Conservation (phyloP, 805 yeast species). For the Wickerhamomyces chaumierensis region DNA sequence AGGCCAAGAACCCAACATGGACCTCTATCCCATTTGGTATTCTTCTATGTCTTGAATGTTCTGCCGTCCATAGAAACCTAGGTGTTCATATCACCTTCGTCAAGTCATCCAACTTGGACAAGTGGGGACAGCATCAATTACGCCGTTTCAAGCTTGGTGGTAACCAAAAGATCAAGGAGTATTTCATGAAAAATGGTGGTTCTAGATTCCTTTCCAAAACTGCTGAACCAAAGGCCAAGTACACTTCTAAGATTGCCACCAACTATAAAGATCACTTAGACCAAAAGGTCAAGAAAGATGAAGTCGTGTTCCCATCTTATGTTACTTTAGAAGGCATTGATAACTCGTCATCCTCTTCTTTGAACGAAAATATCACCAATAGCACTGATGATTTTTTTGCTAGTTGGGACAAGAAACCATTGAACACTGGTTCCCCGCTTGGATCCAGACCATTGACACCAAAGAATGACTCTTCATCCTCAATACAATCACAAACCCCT, state of each 20-base stretch:
- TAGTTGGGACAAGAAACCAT: constrained; percentile 65
- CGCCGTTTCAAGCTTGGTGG: constrained; percentile 93
- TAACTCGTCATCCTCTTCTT: constrained; percentile 21
- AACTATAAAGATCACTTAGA: constrained; percentile 74
- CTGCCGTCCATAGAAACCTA: constrained; percentile 88
- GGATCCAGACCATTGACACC: constrained; percentile 22
- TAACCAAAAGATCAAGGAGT: constrained; percentile 76
- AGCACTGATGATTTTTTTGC: constrained; percentile 81
- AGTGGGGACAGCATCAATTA: constrained; percentile 86
- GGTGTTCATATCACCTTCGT: constrained; percentile 97
- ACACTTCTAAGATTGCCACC: constrained; percentile 69
- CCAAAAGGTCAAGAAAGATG: constrained; percentile 56
- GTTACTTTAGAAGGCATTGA: constrained; percentile 50
- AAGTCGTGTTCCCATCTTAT: constrained; percentile 56
- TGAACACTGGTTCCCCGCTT: constrained; percentile 31
- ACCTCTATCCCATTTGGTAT: constrained; percentile 95
- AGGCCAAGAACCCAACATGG: constrained; percentile 95
- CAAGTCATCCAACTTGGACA: constrained; percentile 82
- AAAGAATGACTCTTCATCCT: constrained; percentile 7
- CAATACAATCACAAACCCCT: constrained; percentile 1
- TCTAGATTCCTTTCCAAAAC: constrained; percentile 46
- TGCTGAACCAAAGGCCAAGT: constrained; percentile 64
- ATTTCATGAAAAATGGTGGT: constrained; percentile 78
- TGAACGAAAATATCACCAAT: constrained; percentile 26
- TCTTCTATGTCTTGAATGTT: constrained; percentile 85